Percentiles rank a stretch among this genome's conserved stretches.
Conservation (phyloP, 768 basidiomycete genomes). For the Phanerodontia chrysosporium region DNA sequence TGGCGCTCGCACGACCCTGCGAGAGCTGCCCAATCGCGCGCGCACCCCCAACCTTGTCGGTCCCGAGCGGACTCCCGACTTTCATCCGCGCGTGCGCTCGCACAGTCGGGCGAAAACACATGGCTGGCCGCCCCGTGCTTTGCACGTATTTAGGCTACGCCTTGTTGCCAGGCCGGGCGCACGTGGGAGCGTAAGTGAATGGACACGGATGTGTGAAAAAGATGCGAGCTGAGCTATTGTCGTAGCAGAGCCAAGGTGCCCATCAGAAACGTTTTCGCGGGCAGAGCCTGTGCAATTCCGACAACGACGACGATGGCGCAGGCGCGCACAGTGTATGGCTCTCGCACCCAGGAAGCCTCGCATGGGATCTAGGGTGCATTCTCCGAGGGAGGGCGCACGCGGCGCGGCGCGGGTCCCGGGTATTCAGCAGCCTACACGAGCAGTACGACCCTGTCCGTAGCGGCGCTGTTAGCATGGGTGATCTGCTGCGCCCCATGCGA, state of each 20-base stretch:
- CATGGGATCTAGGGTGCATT: too few species aligned
- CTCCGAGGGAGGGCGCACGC: too few species aligned
- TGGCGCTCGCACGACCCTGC: background rate
- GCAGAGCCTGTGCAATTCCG: too few species aligned
- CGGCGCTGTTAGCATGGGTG: too few species aligned
- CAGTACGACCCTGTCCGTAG: too few species aligned
- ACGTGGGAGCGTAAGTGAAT: background rate
- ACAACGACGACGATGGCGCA: too few species aligned
- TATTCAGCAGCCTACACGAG: too few species aligned
- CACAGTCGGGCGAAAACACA: background rate
- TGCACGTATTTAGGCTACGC: background rate
- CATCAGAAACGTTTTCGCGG: too few species aligned
- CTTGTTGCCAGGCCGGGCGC: background rate
- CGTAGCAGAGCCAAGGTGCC: background rate
- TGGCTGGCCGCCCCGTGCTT: background rate
- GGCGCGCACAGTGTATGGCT: too few species aligned
- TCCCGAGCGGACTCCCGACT: background rate
- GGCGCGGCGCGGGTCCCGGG: too few species aligned
- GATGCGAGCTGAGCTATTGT: background rate
- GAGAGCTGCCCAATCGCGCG: background rate
- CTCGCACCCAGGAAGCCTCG: too few species aligned
- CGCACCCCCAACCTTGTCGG: background rate
- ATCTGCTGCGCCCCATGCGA: too few species aligned
- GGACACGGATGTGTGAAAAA: background rate
- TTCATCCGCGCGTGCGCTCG: background rate